Percentiles rank a stretch among this genome's conserved stretches.
Evolutionary conservation across 2,329 filamentous ascomycete species (phyloP).

Genomic region (Ophiocordyceps unilateralis): DNA sequence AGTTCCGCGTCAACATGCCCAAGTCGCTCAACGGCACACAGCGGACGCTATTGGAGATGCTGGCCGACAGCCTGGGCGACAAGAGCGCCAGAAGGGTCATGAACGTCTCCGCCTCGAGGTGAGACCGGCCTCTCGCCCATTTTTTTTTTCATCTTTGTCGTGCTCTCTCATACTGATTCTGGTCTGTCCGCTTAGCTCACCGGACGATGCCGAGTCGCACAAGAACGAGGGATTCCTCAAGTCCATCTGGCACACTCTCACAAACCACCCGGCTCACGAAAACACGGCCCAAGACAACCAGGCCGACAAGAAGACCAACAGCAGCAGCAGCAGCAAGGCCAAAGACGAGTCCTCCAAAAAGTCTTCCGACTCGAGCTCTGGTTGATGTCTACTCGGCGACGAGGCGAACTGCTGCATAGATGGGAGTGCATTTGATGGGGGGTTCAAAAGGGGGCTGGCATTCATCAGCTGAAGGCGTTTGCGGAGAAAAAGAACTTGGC

Average conservation of each 20-base stretch:
- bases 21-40: constrained; percentile 88
- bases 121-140: constrained; percentile 4
- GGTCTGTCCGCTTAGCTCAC: constrained; percentile 1
- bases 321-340: constrained; percentile 7
- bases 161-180: not conserved
- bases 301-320: too few relatives aligned
- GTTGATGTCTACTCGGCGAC: too few relatives aligned
- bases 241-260: constrained; percentile 82
- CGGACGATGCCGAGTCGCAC: constrained; percentile 30
- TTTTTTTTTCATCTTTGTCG: not conserved
- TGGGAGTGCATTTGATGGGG: constrained; percentile 17
- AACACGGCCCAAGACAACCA: constrained; percentile 18
- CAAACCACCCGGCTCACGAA: constrained; percentile 47
- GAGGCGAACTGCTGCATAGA: not conserved
- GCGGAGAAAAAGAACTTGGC: constrained; percentile 3
- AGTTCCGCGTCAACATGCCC: constrained; percentile 90
- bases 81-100: constrained; percentile 84
- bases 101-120: constrained; percentile 43
- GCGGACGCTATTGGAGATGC: constrained; percentile 81
- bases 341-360: constrained; percentile 17
- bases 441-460: constrained; percentile 18
- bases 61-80: constrained; percentile 91
- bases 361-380: constrained; percentile 15
- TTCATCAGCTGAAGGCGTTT: constrained; percentile 12
- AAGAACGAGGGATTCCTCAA: constrained; percentile 83